Evolutionary conservation across 2,329 filamentous ascomycete species (phyloP), one percentile per base, ranked within the genome.

Genomic region (Pseudogymnoascus pannorum): DNA sequence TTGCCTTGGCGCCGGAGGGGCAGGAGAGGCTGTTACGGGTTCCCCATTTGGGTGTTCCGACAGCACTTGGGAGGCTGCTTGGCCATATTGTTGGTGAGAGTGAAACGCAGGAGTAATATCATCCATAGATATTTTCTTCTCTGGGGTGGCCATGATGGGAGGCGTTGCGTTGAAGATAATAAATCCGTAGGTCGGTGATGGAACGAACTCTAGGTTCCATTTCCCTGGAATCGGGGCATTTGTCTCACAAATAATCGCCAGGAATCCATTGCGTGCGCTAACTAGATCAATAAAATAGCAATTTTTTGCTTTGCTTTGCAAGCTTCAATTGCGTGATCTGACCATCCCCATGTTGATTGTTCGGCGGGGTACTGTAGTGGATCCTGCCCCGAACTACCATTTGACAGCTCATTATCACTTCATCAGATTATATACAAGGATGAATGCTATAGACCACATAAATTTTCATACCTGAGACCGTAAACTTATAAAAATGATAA

Each of bases 291-390:
- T 48, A 24, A 48, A 26, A 24, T 48, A 14, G 20, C 42, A 20
- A 9, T 42, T 18, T 22, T 42, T 48, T 48, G 6, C 22, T 48
- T 48, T n/a, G 12, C 20, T 40, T 40, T 11, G 20, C 36, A 40
- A 40, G 42, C 22, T 48, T 48, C 42, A 48, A 48, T 48, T 48
- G 42, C 42, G 42, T 48, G 42, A 48, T 48, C 38, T 24, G 20
- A 48, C 20, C 5, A 48, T 48, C 20, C 18, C 20, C 42, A 48
- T 22, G 42, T 48, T 26, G n/a, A 48, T 48, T 48, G 9, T 48
- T 48, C 26, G 20, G 14, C 22, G 42, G 42, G 42, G 42, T 48
- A 24, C 20, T 48, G 12, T n/a, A 48, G 20, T 48, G 42, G 20
- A n/a, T 12, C 42, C 20, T 26, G 40, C 11, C 20, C 20, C 24